Evolutionary conservation across 768 basidiomycete genomes (phyloP).

Genomic region (Suillus discolor): DNA sequence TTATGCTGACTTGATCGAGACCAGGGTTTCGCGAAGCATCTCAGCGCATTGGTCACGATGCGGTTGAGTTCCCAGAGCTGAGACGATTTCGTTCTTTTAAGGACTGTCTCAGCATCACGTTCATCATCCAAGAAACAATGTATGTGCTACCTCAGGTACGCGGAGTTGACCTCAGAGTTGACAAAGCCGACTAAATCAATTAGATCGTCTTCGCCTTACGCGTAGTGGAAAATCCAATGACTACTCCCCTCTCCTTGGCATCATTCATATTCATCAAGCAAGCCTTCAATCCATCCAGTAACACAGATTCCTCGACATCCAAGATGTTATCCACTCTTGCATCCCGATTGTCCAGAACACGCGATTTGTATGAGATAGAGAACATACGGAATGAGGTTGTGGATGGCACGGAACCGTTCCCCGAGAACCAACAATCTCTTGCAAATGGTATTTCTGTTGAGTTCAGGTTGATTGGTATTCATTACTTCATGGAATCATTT

Average conservation of each 20-base stretch:
- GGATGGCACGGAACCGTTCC: slow-evolving; percentile 54
- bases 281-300: slow-evolving; percentile 52
- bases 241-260: slow-evolving; percentile 65
- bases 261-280: slow-evolving; percentile 62
- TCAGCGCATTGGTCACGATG: slow-evolving; percentile 39
- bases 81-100: slow-evolving; percentile 31
- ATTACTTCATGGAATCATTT: slow-evolving; percentile 13
- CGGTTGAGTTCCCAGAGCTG: slow-evolving; percentile 36
- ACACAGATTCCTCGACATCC: slow-evolving; percentile 52
- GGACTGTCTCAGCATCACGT: slow-evolving; percentile 31
- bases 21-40: slow-evolving; percentile 34
- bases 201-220: background rate
- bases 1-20: background rate
- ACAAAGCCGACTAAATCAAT: background rate
- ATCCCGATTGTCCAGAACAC: slow-evolving; percentile 56
- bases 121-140: slow-evolving; percentile 54
- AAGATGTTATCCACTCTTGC: slow-evolving; percentile 54
- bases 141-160: slow-evolving; percentile 48
- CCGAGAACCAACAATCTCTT: slow-evolving; percentile 47
- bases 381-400: slow-evolving; percentile 59
- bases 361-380: slow-evolving; percentile 61
- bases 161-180: background rate
- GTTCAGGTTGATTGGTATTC: slow-evolving; percentile 43
- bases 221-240: slow-evolving; percentile 37
- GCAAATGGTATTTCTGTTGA: slow-evolving; percentile 55